A percentile compares a stretch with the other conserved stretches of the same genome.
Conservation (phyloP, 2,329 filamentous ascomycete genomes). For the Fusarium sp. region DNA sequence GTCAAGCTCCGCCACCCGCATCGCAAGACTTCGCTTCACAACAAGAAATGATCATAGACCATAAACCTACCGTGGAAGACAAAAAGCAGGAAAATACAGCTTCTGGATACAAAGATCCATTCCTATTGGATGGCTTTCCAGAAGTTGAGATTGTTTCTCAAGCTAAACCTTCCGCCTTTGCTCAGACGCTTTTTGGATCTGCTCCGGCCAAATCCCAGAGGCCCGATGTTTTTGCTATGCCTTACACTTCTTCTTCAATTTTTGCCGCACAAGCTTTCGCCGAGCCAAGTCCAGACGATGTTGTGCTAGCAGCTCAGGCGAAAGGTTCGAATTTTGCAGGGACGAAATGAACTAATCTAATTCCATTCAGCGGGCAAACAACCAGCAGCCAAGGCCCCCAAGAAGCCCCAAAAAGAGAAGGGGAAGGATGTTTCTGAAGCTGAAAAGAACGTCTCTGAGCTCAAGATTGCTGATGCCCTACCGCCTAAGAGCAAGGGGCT, state of each 20-base stretch:
- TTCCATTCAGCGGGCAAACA: slow-evolving; percentile 65
- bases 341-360: slow-evolving; percentile 64
- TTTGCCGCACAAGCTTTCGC: slow-evolving; percentile 74
- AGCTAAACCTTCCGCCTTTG: slow-evolving; percentile 65
- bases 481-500: slow-evolving; percentile 80
- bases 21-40: background rate
- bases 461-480: slow-evolving; percentile 63
- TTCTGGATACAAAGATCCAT: background rate
- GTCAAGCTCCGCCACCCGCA: slow-evolving; percentile 22
- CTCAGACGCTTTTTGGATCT: slow-evolving; percentile 63
- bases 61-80: background rate
- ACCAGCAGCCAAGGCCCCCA: slow-evolving; percentile 53
- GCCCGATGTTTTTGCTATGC: slow-evolving; percentile 55
- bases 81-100: background rate
- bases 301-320: slow-evolving; percentile 87
- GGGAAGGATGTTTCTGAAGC: slow-evolving; percentile 46
- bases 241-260: slow-evolving; percentile 61
- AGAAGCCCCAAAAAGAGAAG: slow-evolving; percentile 57
- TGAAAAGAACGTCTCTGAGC: slow-evolving; percentile 47
- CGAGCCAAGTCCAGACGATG: slow-evolving; percentile 90
- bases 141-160: slow-evolving; percentile 8
- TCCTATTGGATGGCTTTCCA: slow-evolving; percentile 1
- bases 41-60: background rate
- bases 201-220: slow-evolving; percentile 48
- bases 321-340: slow-evolving; percentile 79